Evolutionary conservation across 257 asterid species (phyloP).

Genomic region (Sherardia arvensis): DNA sequence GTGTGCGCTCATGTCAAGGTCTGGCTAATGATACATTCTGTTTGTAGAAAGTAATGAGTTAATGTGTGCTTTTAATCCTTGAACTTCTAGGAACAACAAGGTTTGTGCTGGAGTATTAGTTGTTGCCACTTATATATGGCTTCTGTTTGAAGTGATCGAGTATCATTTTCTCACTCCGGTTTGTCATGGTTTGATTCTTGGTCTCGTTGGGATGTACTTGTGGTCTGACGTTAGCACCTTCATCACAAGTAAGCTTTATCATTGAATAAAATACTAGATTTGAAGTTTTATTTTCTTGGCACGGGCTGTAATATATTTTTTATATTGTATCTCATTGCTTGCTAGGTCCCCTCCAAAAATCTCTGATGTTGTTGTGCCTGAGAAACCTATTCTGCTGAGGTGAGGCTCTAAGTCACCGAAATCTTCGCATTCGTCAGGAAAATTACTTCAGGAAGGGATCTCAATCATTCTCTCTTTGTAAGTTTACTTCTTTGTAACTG

Average conservation of each 20-base stretch:
- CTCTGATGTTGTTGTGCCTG: slow-evolving; percentile 55
- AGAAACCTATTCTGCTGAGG: slow-evolving; percentile 41
- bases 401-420: slow-evolving; percentile 51
- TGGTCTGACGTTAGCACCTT: slow-evolving; percentile 64
- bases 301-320: background rate
- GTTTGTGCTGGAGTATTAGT: slow-evolving; percentile 67
- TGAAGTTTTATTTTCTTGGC: background rate
- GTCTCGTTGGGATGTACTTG: slow-evolving; percentile 45
- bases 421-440: slow-evolving; percentile 51
- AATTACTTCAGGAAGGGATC: slow-evolving; percentile 62
- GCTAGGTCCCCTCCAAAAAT: slow-evolving; percentile 62
- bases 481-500: slow-evolving; percentile 9
- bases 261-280: background rate
- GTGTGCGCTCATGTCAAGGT: background rate
- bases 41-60: background rate
- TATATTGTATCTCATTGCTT: background rate
- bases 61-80: background rate
- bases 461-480: slow-evolving; percentile 66
- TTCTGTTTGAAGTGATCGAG: slow-evolving; percentile 71
- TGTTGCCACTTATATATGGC: slow-evolving; percentile 66
- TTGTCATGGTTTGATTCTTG: slow-evolving; percentile 57
- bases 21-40: background rate
- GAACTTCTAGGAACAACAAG: slow-evolving; percentile 80
- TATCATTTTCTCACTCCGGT: slow-evolving; percentile 56
- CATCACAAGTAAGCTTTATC: slow-evolving; percentile 51